Conservation (phyloP, 495 filamentous ascomycete species). For the Penicillium dipodomyicola region DNA sequence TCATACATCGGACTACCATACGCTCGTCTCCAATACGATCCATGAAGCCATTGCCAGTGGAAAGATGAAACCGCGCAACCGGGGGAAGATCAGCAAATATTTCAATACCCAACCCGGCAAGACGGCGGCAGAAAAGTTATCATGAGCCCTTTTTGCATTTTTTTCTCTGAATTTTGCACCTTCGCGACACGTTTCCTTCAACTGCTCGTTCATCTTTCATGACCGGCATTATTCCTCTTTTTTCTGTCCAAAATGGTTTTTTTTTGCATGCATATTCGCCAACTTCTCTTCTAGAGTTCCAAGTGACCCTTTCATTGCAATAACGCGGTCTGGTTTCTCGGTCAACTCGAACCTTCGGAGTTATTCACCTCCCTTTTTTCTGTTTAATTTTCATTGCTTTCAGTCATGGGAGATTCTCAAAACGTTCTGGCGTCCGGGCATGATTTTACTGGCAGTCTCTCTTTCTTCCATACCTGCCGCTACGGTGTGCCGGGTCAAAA, state of each 20-base stretch:
- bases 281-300: conserved; percentile 17
- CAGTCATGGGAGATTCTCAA: conserved; percentile 34
- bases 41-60: conserved; percentile 37
- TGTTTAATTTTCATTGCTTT: conserved; percentile 22
- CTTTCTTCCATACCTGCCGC: conserved; percentile 35
- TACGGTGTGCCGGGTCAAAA: conserved; percentile 33
- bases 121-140: conserved; percentile 15
- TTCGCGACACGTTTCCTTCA: conserved; percentile 15
- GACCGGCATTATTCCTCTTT: conserved; percentile 20
- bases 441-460: conserved; percentile 42
- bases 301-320: conserved; percentile 22
- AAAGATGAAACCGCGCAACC: conserved; percentile 53
- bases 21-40: conserved; percentile 6
- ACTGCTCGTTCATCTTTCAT: conserved; percentile 26
- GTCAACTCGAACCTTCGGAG: conserved; percentile 23
- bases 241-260: conserved; percentile 20
- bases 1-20: conserved; percentile 25
- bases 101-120: conserved; percentile 32
- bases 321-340: conserved; percentile 15
- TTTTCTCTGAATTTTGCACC: conserved; percentile 15
- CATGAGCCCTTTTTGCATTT: conserved; percentile 19
- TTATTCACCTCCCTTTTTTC: conserved; percentile 8
- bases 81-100: conserved; percentile 51
- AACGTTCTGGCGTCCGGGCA: conserved; percentile 45
- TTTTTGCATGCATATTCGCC: conserved; percentile 25